phyloP scores from a whole-genome alignment of 1,139 yeast genomes.

The Meyerozyma carpophila region DNA sequence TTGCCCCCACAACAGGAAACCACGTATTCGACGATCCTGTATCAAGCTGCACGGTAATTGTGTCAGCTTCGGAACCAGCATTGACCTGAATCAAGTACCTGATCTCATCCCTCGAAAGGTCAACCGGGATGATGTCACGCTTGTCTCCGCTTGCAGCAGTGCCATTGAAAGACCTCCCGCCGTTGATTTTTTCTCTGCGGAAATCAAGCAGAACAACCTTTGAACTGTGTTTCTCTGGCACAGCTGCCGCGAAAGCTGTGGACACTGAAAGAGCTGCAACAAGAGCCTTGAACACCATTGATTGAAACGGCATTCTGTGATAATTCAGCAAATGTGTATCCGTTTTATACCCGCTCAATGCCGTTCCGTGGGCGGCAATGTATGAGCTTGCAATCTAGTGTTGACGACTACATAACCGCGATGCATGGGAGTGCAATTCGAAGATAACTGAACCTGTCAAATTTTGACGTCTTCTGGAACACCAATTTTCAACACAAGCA shows the following conservation, averaged over 20 bases:
- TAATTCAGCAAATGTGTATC: not conserved
- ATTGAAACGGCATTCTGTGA: not conserved
- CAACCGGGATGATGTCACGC: not conserved
- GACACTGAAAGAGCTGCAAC: not conserved
- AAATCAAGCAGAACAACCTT: not conserved
- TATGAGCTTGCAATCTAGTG: too few species aligned
- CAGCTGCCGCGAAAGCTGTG: not conserved
- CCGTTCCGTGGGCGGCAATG: too few species aligned
- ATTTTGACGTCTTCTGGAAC: too few species aligned
- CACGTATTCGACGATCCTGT: conserved; percentile 11
- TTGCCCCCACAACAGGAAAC: not conserved
- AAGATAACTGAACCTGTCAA: too few species aligned
- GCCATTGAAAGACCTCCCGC: too few species aligned
- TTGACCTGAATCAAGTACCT: not conserved
- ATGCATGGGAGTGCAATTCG: too few species aligned
- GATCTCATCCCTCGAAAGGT: not conserved
- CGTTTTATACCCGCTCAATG: too few species aligned
- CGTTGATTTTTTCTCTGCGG: not conserved
- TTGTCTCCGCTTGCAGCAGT: too few species aligned
- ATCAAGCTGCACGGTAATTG: conserved; percentile 8
- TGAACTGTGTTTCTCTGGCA: not conserved
- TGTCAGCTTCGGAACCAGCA: conserved; percentile 6
- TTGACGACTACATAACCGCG: too few species aligned
- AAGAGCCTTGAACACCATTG: not conserved
- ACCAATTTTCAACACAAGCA: too few species aligned